A percentile compares a stretch with the other conserved stretches of the same genome.
These are phyloP conservation scores for Asclepias syriaca DNA, from an alignment of 257 asterid species.

Conservation along the genomic window DNA sequence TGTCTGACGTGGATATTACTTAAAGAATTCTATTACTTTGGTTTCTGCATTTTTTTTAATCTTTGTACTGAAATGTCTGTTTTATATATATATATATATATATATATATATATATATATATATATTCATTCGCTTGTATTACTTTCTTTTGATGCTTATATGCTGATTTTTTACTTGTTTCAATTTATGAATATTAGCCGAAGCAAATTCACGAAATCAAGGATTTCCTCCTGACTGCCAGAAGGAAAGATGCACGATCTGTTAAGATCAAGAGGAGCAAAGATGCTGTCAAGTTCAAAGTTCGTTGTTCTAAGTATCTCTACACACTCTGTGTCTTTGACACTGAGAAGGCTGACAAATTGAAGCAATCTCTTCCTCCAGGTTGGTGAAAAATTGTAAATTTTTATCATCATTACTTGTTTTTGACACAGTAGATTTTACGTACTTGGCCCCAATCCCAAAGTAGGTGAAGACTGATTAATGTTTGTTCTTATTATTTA, in stretches of 20 bases:
- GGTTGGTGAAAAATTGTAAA: neutral
- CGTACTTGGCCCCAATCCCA: neutral
- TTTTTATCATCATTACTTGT: neutral
- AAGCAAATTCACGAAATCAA: slow-evolving; percentile 1
- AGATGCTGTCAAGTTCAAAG: slow-evolving; percentile 22
- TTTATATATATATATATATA: too few relatives aligned
- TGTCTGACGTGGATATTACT: neutral
- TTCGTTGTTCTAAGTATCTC: slow-evolving; percentile 20
- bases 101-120: too few relatives aligned
- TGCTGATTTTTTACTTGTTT: neutral
- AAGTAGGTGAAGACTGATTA: too few relatives aligned
- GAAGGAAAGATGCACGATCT: slow-evolving; percentile 21
- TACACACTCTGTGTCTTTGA: slow-evolving; percentile 15
- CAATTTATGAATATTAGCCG: neutral
- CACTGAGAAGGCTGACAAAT: slow-evolving; percentile 22
- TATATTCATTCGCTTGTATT: too few relatives aligned
- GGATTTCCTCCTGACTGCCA: slow-evolving; percentile 12
- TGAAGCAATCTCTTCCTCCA: slow-evolving; percentile 1
- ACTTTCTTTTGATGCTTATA: neutral
- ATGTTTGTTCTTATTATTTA: neutral
- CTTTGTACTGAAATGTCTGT: neutral
- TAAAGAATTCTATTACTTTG: neutral
- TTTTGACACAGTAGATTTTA: too few relatives aligned
- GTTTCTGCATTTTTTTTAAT: neutral
- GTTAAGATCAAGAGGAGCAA: slow-evolving; percentile 25